These are phyloP conservation scores for Voacanga thouarsii DNA, from an alignment of 257 asterid species.

Conservation along the genomic window DNA sequence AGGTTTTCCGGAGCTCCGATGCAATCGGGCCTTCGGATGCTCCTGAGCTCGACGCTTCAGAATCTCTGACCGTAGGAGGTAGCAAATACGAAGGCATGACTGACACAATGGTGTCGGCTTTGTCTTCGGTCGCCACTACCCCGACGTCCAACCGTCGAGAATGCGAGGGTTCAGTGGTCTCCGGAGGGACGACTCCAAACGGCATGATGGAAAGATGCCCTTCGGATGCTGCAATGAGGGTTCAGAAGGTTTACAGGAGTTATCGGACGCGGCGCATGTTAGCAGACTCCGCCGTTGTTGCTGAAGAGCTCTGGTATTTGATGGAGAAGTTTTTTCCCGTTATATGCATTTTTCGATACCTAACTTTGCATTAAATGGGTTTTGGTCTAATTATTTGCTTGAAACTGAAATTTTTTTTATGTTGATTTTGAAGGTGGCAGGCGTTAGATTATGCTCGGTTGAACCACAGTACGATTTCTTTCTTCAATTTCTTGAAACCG, in stretches of 20 bases:
- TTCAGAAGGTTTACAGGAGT: slow-evolving; percentile 88
- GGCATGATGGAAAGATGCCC: slow-evolving; percentile 26
- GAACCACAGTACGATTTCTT: slow-evolving; percentile 77
- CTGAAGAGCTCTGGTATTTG: slow-evolving; percentile 78
- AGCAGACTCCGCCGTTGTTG: slow-evolving; percentile 96
- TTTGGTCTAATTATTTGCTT: not conserved
- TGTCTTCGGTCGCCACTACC: slow-evolving; percentile 1
- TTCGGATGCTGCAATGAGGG: slow-evolving; percentile 62
- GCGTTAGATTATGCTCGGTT: slow-evolving; percentile 81
- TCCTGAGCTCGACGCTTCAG: slow-evolving; percentile 14
- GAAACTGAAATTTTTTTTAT: not conserved
- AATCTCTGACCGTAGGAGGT: slow-evolving; percentile 11
- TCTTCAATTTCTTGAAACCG: slow-evolving; percentile 75
- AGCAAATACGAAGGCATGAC: slow-evolving; percentile 11
- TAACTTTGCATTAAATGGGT: not conserved
- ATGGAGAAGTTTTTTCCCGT: not conserved
- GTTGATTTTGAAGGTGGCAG: slow-evolving; percentile 66
- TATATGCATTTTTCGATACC: not conserved
- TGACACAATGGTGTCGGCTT: not conserved
- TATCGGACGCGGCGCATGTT: slow-evolving; percentile 94
- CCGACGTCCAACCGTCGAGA: slow-evolving; percentile 10
- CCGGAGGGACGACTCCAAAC: slow-evolving; percentile 18
- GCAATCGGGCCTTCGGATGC: slow-evolving; percentile 1
- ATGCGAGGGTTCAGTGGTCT: slow-evolving; percentile 13
- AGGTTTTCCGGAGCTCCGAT: slow-evolving; percentile 21